Evolutionary conservation across 768 basidiomycete species (phyloP).

Genomic region (Chlorophyllum brunneum): DNA sequence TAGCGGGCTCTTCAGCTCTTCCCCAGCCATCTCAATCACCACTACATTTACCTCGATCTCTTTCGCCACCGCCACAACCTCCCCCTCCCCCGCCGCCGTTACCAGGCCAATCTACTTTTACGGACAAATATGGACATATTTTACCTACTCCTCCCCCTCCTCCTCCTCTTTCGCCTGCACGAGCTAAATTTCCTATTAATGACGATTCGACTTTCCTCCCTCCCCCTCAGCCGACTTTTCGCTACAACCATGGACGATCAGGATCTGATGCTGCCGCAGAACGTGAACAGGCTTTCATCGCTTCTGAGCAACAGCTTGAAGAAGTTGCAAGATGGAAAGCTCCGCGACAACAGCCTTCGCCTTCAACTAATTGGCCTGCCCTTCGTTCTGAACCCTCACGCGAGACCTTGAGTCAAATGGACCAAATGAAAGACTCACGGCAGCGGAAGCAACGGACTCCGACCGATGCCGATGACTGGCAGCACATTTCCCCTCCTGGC

Average conservation of each 20-base stretch:
- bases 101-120: conserved; percentile 20
- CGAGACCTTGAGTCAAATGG: conserved; percentile 7
- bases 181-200: conserved; percentile 30
- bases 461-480: conserved; percentile 23
- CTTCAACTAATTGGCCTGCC: conserved; percentile 3
- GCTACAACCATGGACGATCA: conserved; percentile 36
- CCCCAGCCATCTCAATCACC: conserved; percentile 10
- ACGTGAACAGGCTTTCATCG: conserved; percentile 37
- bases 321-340: conserved; percentile 17
- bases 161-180: conserved; percentile 44
- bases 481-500: conserved; percentile 16
- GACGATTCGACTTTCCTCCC: conserved; percentile 38
- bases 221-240: conserved; percentile 24
- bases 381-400: conserved; percentile 11
- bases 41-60: conserved; percentile 5
- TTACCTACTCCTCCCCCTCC: conserved; percentile 32
- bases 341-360: conserved; percentile 13
- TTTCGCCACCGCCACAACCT: conserved; percentile 22
- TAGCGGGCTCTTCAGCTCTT: conserved; percentile 22
- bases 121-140: conserved; percentile 29
- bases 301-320: conserved; percentile 35
- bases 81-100: conserved; percentile 33
- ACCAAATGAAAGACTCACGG: conserved; percentile 17
- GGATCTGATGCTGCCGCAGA: conserved; percentile 52
- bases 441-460: conserved; percentile 22